Base-by-base conservation (phyloP, 148 eudicot species). In the Camellia lanceoleosa region DNA sequence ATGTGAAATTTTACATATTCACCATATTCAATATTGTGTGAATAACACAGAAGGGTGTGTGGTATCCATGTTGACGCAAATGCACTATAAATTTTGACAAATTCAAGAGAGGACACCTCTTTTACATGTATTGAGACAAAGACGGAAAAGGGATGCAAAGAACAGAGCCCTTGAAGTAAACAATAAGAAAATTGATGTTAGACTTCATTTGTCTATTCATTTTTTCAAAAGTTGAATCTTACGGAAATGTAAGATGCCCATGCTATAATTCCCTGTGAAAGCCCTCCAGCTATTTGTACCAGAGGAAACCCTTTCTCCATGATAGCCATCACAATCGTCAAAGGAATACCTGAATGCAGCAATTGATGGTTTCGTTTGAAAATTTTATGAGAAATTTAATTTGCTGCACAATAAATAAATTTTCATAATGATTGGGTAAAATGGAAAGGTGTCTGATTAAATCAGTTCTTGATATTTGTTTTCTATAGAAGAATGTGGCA, bases 241-340 rank as follows among this genome's bases (percentile, higher is more conserved):
- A 93, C 98, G 59, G 88, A 84, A 79, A 85, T 82, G 80, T 89
- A 86, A 5, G 90, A 85, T 14, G 87, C 84, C 60, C 92, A 73
- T 84, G 92, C 84, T 79, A 79, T 72, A 74, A 86, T 42, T 41
- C 76, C 82, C 80, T 85, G 73, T 42, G 88, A 84, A 71, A 91
- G 73, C 70, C 86, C 90, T 86, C 81, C 84, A 74, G 82, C 73
- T 73, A 83, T 86, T 88, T 88, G 85, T 51, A 87, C 81, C 76
- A 82, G 83, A 78, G 87, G 82, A 81, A 85, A 87, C 73, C 88
- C 58, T 66, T 84, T 86, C 82, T 85, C 84, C 77, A 84, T 42
- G 23, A 86, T 83, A 73, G 85, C 81, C 82, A 72, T 80, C 67
- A 83, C 86, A 82, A 80, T 82, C 73, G 66, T 80, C 75, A 70